Evolutionary conservation across 192 early-diverging fungal genomes (phyloP), one percentile per base, ranked within the genome.

Genomic region (Dissophora globulifera): DNA sequence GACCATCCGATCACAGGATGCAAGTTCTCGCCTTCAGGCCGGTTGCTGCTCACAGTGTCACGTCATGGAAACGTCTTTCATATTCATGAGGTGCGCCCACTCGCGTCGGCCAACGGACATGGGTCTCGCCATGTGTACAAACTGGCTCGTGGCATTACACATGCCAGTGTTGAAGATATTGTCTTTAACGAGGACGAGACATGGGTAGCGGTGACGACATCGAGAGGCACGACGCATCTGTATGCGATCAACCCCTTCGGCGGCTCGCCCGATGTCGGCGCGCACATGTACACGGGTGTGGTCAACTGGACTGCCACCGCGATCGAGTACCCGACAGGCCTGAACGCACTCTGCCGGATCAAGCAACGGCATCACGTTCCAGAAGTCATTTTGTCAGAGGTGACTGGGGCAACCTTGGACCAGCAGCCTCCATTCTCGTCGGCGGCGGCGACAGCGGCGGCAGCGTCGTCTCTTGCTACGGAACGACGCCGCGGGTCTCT

Each of bases 121-220:
- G 79, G 79, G 13, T 71, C 69, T 12, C 60, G 79, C 9, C 86
- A 86, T 67, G 31, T 95, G 8, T 95, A 93, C 57, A 86, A 85
- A 41, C 82, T 94, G 31, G 83, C 92, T n/a, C 85, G 93, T 17
- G 93, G 93, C 9, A 90, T 86, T 59, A 95, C 93, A 0, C 81
- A 88, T 51, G 93, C 93, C 8, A 84, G 70, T 26, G 84, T 95
- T 15, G 89, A 92, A 59, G 84, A 86, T 60, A 84, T 90, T 46
- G 68, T 84, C 2, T 94, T 92, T 56, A 90, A 87, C 17, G 47
- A 75, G 4, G 91, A 94, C 54, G 87, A 88, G n/a, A 82, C 80
- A 13, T 95, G 92, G 92, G 82, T 91, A 46, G 87, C 83, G 13
- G 92, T 91, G 1, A 90, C 84, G 32, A 92, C 92, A 2, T 87